phyloP scores from a whole-genome alignment of 177 flowering plant species.

The Telopea speciosissima region DNA sequence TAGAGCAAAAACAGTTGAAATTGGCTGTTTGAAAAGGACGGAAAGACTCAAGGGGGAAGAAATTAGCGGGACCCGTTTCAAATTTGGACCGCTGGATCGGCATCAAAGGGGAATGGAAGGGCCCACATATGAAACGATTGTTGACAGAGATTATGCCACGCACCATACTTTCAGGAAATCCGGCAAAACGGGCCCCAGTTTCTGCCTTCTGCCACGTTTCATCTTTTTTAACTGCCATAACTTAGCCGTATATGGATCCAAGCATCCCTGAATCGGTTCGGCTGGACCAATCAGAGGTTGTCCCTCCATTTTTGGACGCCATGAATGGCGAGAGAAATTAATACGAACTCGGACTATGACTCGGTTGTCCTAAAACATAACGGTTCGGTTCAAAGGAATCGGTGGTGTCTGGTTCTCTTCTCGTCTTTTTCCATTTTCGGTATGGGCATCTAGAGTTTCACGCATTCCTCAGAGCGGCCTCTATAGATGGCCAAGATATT shows the following conservation, averaged over 20 bases:
- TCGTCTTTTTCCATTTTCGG: no score
- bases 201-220: not conserved
- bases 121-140: not conserved
- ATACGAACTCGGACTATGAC: no score
- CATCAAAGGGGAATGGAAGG: not conserved
- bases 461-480: no score
- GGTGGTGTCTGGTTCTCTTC: no score
- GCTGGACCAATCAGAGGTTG: not conserved
- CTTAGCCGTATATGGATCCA: not conserved
- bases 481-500: no score
- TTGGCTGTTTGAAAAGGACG: no score
- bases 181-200: not conserved
- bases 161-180: not conserved
- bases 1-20: no score
- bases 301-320: not conserved
- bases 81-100: not conserved
- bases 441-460: no score
- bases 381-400: no score
- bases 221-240: not conserved
- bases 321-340: no score
- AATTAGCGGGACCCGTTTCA: not conserved
- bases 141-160: not conserved
- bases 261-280: not conserved
- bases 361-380: no score
- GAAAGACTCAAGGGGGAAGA: not conserved